These are phyloP conservation scores for Luffa acutangula DNA, from an alignment of 306 rosid species.

Conservation along the genomic window DNA sequence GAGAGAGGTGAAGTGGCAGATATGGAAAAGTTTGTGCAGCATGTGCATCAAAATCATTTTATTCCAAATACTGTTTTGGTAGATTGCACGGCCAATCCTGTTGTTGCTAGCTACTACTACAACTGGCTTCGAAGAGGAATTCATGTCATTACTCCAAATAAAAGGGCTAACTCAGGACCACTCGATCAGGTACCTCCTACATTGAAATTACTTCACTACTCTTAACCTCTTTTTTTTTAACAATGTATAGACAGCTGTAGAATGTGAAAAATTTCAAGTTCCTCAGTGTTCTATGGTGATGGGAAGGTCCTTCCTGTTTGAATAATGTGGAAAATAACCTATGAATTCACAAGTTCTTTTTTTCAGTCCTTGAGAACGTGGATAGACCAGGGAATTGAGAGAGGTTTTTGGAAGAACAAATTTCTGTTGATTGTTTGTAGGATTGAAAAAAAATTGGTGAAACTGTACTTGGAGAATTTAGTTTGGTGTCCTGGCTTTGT, in stretches of 20 bases:
- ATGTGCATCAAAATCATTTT: conserved; percentile 87
- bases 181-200: conserved; percentile 65
- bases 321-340: background rate
- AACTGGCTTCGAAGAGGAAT: conserved; percentile 91
- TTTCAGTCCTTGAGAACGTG: background rate
- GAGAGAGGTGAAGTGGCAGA: conserved; percentile 61
- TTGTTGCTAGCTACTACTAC: conserved; percentile 66
- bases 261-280: background rate
- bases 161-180: conserved; percentile 96
- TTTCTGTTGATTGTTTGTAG: background rate
- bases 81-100: conserved; percentile 93
- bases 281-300: background rate
- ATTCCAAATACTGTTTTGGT: conserved; percentile 88
- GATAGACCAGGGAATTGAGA: background rate
- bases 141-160: conserved; percentile 91
- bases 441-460: background rate
- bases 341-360: background rate
- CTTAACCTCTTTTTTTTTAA: background rate
- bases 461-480: background rate
- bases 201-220: background rate
- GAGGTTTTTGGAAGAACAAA: background rate
- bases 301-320: background rate
- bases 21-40: conserved; percentile 62
- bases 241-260: background rate
- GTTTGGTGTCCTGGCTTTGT: background rate